phyloP scores from a whole-genome alignment of 306 rosid genomes.

The Prosopis cineraria region DNA sequence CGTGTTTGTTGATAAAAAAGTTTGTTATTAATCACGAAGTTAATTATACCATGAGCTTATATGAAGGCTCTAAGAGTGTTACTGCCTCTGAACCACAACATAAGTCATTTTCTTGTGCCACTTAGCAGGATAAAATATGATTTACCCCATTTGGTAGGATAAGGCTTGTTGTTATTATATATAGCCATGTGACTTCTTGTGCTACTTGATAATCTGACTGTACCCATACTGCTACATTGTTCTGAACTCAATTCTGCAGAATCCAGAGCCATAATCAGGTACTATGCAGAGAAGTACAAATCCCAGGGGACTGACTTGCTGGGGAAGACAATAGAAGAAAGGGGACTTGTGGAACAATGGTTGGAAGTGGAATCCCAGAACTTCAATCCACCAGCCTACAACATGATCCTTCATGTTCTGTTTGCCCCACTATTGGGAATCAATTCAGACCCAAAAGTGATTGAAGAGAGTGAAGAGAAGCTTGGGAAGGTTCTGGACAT shows the following conservation, averaged over 20 bases:
- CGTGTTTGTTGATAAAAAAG: too few species aligned
- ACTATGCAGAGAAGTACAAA: conserved; percentile 41
- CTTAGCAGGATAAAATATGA: too few species aligned
- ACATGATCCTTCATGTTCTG: conserved; percentile 38
- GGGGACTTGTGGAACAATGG: conserved; percentile 48
- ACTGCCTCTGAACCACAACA: too few species aligned
- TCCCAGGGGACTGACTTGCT: conserved; percentile 41
- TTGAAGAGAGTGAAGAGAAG: conserved; percentile 49
- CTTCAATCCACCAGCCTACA: conserved; percentile 37
- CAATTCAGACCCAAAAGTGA: conserved; percentile 38
- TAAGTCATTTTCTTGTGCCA: too few species aligned
- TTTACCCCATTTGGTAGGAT: too few species aligned
- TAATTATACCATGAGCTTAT: too few species aligned
- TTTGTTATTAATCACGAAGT: too few species aligned
- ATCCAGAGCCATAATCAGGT: conserved; percentile 39
- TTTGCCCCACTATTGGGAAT: conserved; percentile 36
- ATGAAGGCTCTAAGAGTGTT: too few species aligned
- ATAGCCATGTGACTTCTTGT: too few species aligned
- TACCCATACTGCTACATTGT: not conserved
- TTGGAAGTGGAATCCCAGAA: conserved; percentile 55
- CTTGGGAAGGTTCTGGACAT: conserved; percentile 42
- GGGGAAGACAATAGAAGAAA: conserved; percentile 39
- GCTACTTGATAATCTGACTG: not conserved
- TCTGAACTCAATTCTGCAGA: conserved; percentile 7
- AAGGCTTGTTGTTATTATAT: too few species aligned